Conservation (phyloP, 495 filamentous ascomycete species). For the Neurospora sp. region DNA sequence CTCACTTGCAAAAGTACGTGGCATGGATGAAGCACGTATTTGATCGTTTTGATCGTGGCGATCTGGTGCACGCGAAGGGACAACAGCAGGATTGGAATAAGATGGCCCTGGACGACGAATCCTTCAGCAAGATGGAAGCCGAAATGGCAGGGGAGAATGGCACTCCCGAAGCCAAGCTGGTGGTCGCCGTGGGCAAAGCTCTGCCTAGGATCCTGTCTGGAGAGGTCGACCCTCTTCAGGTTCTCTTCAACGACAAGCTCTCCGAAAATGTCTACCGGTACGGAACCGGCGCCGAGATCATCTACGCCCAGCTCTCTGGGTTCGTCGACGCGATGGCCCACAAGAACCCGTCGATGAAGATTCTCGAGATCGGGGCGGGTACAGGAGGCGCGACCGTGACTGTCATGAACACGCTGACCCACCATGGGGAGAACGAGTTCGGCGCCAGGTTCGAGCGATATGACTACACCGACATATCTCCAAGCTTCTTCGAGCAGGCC, state of each 20-base stretch:
- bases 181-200: constrained; percentile 15
- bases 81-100: constrained; percentile 8
- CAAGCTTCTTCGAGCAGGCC: constrained; percentile 27
- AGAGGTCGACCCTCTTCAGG: constrained; percentile 27
- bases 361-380: constrained; percentile 36
- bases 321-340: constrained; percentile 8
- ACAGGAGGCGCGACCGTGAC: constrained; percentile 27
- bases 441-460: constrained; percentile 18
- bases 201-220: constrained; percentile 21
- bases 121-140: too few relatives aligned
- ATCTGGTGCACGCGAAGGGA: constrained; percentile 7
- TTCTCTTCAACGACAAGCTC: constrained; percentile 15
- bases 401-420: neutral
- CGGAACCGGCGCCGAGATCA: neutral
- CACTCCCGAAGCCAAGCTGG: constrained; percentile 6
- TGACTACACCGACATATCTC: constrained; percentile 36
- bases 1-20: constrained; percentile 11
- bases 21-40: constrained; percentile 18
- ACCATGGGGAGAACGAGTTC: neutral
- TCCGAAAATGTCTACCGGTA: constrained; percentile 5
- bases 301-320: constrained; percentile 9
- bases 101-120: constrained; percentile 9
- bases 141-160: too few relatives aligned
- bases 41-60: constrained; percentile 4
- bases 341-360: constrained; percentile 25